These are phyloP conservation scores for Ramicandelaber brevisporus DNA, from an alignment of 192 early-diverging fungal genomes.

Conservation along the genomic window DNA sequence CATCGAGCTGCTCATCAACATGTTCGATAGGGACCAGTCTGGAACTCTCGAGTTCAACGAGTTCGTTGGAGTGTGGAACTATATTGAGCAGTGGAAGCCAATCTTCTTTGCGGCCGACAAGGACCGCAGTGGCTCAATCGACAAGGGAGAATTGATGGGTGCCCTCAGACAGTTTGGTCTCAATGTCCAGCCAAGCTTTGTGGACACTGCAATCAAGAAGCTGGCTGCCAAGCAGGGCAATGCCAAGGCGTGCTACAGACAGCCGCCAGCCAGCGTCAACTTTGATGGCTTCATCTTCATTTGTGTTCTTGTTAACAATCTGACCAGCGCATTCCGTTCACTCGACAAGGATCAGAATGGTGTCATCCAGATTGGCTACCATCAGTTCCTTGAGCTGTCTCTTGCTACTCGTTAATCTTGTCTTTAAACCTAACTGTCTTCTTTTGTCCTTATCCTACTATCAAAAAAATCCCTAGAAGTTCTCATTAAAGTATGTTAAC, in stretches of 20 bases:
- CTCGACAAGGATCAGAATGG: conserved; percentile 30
- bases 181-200: conserved; percentile 22
- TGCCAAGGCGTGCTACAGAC: too few relatives aligned
- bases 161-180: conserved; percentile 33
- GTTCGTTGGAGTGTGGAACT: conserved; percentile 33
- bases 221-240: too few relatives aligned
- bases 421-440: too few relatives aligned
- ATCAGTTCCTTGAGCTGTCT: conserved; percentile 12
- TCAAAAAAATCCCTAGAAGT: too few relatives aligned
- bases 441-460: too few relatives aligned
- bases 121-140: conserved; percentile 32
- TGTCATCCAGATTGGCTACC: conserved; percentile 29
- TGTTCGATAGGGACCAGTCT: conserved; percentile 35
- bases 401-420: too few relatives aligned
- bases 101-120: conserved; percentile 30
- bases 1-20: conserved; percentile 33
- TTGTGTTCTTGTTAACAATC: conserved; percentile 26
- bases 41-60: conserved; percentile 33
- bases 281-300: conserved; percentile 39
- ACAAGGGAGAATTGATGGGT: conserved; percentile 21
- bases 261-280: conserved; percentile 28
- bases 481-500: too few relatives aligned
- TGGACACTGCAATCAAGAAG: too few relatives aligned
- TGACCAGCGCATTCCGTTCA: conserved; percentile 27
- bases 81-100: conserved; percentile 36